These are phyloP conservation scores for Aspergillus thermomutatus DNA, from an alignment of 2,329 filamentous ascomycete genomes.

Conservation along the genomic window DNA sequence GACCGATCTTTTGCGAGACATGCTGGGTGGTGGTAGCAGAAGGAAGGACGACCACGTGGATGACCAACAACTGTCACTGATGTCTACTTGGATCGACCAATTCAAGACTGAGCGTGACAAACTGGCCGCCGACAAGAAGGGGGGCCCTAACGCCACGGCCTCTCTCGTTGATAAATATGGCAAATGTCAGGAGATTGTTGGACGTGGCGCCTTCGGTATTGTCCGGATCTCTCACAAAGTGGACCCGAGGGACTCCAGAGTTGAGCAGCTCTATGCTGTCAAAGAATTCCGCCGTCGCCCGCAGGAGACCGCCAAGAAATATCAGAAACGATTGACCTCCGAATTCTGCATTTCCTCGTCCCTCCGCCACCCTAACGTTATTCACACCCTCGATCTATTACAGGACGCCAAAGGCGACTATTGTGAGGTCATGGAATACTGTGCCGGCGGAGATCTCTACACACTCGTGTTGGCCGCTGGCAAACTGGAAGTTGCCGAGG, in stretches of 20 bases:
- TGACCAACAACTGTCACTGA: constrained; percentile 80
- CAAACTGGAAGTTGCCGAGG: constrained; percentile 83
- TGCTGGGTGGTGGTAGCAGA: constrained; percentile 72
- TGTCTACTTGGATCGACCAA: constrained; percentile 94
- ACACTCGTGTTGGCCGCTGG: constrained; percentile 86
- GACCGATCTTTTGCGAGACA: constrained; percentile 81
- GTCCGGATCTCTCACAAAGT: constrained; percentile 97
- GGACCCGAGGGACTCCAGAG: constrained; percentile 69
- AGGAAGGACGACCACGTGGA: constrained; percentile 62
- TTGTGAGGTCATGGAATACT: constrained; percentile 99
- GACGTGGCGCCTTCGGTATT: constrained; percentile 93
- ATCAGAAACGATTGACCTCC: constrained; percentile 93
- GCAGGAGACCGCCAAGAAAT: constrained; percentile 94
- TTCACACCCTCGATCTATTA: constrained; percentile 91
- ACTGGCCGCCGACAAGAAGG: constrained; percentile 70
- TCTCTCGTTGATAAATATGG: constrained; percentile 95
- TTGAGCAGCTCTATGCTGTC: constrained; percentile 91
- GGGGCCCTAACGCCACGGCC: constrained; percentile 67
- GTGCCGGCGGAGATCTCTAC: constrained; percentile 92
- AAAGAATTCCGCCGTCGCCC: constrained; percentile 96
- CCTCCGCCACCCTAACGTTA: constrained; percentile 93
- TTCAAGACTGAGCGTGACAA: constrained; percentile 82
- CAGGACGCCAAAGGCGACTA: constrained; percentile 97
- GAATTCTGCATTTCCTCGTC: constrained; percentile 99
- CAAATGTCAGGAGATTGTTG: constrained; percentile 96